Conservation (phyloP, 2,329 filamentous ascomycete genomes). For the Cryphonectria parasitica region DNA sequence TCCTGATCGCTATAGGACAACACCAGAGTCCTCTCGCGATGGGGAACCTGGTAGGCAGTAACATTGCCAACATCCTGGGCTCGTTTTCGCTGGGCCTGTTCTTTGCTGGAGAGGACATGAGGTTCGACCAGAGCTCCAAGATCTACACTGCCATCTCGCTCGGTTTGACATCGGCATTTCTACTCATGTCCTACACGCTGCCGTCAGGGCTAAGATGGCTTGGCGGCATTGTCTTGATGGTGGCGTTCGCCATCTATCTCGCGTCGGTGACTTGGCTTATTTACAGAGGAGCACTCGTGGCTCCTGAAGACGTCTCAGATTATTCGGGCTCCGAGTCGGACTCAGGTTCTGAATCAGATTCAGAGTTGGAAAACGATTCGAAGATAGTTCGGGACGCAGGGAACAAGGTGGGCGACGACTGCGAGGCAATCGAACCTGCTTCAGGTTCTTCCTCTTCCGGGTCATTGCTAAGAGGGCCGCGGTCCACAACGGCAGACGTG, state of each 20-base stretch:
- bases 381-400: background rate
- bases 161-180: constrained; percentile 45
- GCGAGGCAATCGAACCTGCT: background rate
- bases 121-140: constrained; percentile 51
- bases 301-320: constrained; percentile 49
- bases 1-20: constrained; percentile 49
- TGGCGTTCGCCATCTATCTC: constrained; percentile 49
- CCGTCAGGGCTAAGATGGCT: constrained; percentile 39
- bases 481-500: background rate
- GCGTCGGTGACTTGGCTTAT: constrained; percentile 50
- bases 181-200: constrained; percentile 39
- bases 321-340: constrained; percentile 18
- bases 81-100: constrained; percentile 56
- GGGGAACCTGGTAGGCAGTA: constrained; percentile 55
- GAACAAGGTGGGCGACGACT: background rate
- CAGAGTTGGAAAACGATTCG: background rate
- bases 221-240: constrained; percentile 45
- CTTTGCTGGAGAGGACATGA: constrained; percentile 38
- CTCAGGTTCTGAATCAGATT: background rate
- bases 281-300: constrained; percentile 44
- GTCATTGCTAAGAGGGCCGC: constrained; percentile 1
- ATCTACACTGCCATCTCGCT: constrained; percentile 50
- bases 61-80: constrained; percentile 56
- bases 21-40: constrained; percentile 50
- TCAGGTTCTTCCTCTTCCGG: background rate